Conservation (phyloP, 495 filamentous ascomycete genomes). For the Lophiostoma macrostomum region DNA sequence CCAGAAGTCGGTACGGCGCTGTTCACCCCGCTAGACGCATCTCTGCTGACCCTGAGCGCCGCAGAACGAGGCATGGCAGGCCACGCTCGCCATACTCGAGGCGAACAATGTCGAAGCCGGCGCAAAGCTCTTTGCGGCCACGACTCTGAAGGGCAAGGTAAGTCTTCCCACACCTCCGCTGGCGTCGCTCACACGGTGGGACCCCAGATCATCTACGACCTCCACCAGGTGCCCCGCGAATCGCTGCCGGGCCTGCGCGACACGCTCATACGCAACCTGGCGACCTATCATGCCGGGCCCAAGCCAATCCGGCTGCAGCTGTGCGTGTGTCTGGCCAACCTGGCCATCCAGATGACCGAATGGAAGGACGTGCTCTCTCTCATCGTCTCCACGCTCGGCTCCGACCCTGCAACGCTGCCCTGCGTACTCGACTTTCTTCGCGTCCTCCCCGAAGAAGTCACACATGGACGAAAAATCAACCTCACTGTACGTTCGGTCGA, state of each 20-base stretch:
- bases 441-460: conserved; percentile 97
- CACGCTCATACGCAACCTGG: conserved; percentile 75
- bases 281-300: conserved; percentile 73
- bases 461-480: conserved; percentile 97
- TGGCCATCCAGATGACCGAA: conserved; percentile 91
- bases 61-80: conserved; percentile 87
- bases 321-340: conserved; percentile 86
- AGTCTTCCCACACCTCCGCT: conserved; percentile 23
- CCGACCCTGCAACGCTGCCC: conserved; percentile 68
- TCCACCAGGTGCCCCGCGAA: conserved; percentile 77
- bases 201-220: conserved; percentile 72
- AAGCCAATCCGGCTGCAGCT: conserved; percentile 91
- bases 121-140: conserved; percentile 92
- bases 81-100: conserved; percentile 80
- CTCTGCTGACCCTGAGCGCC: conserved; percentile 6
- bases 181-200: conserved; percentile 32
- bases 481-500: conserved; percentile 84
- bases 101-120: conserved; percentile 68
- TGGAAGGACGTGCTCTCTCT: conserved; percentile 92
- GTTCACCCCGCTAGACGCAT: neutral
- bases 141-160: conserved; percentile 97
- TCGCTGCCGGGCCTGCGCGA: conserved; percentile 73
- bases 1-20: conserved; percentile 89
- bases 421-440: conserved; percentile 92
- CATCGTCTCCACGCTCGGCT: conserved; percentile 75